Evolutionary conservation across 345 rosid genomes (phyloP), one percentile per base, ranked within the genome.

Genomic region (Salix caprea): DNA sequence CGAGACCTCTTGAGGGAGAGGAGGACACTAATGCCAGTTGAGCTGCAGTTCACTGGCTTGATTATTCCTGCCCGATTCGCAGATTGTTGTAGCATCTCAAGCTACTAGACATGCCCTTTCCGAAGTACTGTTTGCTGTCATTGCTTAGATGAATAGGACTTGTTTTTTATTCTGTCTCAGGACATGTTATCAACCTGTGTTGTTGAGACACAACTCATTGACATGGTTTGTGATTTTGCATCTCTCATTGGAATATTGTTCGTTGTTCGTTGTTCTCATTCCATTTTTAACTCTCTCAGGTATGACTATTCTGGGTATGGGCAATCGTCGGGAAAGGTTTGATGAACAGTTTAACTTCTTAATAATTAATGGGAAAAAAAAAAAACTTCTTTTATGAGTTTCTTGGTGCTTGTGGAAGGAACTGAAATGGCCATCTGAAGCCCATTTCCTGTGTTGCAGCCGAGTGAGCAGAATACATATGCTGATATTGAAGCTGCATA

Each of bases 221-320:
- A 34, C 48, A 61, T 18, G 34, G 24, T 62, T 61, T 58, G 7
- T 72, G 21, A 39, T 65, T 10, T 28, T 48, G 60, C 62, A 30
- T 65, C 50, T 66, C 24, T 34, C 54, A 50, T 65, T 42, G 52
- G 71, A 67, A 66, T 10, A 0, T 32, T 67, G 7, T 36, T 75
- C 72, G 52, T 36, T 42, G 28, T 40, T 32, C 26, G 13, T 19
- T 19, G 2, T 66, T 16, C 48, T 39, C 71, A 48, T 71, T 54
- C 30, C 21, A 30, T 66, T 70, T 36, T 75, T 44, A 62, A 26
- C 40, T 74, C 85, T 69, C 69, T 77, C 88, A 95, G 97, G 87
- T 92, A 94, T 72, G 98, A 94, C 83, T 93, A 95, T 82, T 95
- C 97, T 54, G 98, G 98, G 48, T 92, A 94, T 69, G 98, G 97